Evolutionary conservation across 1,284 basidiomycete species (phyloP).

Genomic region (Apiotrichum mycotoxinovorans): DNA sequence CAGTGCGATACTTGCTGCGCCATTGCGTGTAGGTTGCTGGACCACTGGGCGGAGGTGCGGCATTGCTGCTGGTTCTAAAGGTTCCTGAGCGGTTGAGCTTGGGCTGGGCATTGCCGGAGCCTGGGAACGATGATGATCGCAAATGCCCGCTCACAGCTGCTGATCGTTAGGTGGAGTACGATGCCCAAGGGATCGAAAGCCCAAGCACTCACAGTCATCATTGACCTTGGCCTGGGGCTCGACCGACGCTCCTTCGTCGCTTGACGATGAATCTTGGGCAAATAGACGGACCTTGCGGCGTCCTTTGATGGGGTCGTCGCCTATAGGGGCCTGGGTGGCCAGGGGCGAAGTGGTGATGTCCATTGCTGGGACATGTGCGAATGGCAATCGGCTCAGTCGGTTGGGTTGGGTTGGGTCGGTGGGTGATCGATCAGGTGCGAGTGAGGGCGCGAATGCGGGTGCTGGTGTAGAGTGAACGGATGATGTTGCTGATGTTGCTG

Average conservation of each 20-base stretch:
- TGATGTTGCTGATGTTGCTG: too few species aligned
- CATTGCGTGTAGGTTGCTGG: conserved; percentile 12
- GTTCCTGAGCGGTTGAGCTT: conserved; percentile 20
- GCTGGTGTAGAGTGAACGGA: too few species aligned
- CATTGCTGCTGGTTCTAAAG: conserved; percentile 1
- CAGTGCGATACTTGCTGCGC: conserved; percentile 11
- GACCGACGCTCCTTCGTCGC: conserved; percentile 3
- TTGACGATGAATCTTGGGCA: conserved; percentile 12
- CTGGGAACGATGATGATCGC: conserved; percentile 21
- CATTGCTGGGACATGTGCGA: not conserved
- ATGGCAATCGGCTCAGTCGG: too few species aligned
- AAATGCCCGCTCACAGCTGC: conserved; percentile 10
- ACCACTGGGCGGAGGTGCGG: conserved; percentile 3
- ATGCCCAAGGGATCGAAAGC: too few species aligned
- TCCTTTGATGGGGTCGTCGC: conserved; percentile 8
- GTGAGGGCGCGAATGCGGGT: too few species aligned
- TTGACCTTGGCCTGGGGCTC: not conserved
- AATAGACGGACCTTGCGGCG: conserved; percentile 18
- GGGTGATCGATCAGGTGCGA: too few species aligned
- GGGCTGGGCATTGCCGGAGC: conserved; percentile 10
- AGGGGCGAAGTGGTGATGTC: conserved; percentile 14
- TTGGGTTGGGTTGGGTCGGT: not conserved
- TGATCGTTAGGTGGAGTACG: not conserved
- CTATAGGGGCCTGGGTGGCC: conserved; percentile 6
- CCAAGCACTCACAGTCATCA: conserved; percentile 9